Evolutionary conservation across 2,329 filamentous ascomycete species (phyloP).

Genomic region (Scedosporium minutisporum): DNA sequence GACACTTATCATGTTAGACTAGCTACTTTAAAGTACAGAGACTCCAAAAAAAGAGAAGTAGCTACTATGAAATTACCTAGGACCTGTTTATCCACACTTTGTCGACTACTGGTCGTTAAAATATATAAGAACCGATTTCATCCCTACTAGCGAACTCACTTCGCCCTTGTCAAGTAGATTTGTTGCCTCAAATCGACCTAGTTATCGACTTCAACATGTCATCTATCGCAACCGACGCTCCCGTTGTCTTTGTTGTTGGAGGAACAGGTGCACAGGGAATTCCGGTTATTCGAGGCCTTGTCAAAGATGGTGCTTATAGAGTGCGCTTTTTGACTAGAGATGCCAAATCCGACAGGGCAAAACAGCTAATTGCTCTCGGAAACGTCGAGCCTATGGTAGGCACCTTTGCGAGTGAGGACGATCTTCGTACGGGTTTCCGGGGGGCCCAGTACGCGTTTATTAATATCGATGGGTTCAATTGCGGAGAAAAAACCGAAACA

Average conservation of each 20-base stretch:
- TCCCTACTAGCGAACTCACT: too few species aligned
- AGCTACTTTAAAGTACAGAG: too few species aligned
- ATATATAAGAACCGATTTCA: too few species aligned
- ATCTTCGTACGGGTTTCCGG: slow-evolving; percentile 32
- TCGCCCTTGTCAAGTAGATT: too few species aligned
- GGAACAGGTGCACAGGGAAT: slow-evolving; percentile 43
- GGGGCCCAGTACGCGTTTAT: slow-evolving; percentile 40
- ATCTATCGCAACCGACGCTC: too few species aligned
- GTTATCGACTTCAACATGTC: too few species aligned
- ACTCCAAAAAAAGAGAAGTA: too few species aligned
- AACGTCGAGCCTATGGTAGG: slow-evolving; percentile 38
- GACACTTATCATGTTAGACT: too few species aligned
- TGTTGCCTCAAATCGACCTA: too few species aligned
- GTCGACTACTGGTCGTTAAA: too few species aligned
- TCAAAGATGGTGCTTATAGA: slow-evolving; percentile 17
- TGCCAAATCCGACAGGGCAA: slow-evolving; percentile 27
- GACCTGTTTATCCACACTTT: too few species aligned
- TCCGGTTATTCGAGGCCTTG: slow-evolving; percentile 33
- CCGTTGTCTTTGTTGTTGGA: slow-evolving; percentile 29
- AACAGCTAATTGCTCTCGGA: slow-evolving; percentile 29
- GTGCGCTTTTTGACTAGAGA: slow-evolving; percentile 36
- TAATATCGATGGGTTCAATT: slow-evolving; percentile 45
- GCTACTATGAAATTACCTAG: too few species aligned
- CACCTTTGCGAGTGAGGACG: slow-evolving; percentile 33
- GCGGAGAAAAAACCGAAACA: slow-evolving; percentile 40